These are phyloP conservation scores for Fraxinus quadrangulata DNA, from an alignment of 257 asterid species.

Conservation along the genomic window DNA sequence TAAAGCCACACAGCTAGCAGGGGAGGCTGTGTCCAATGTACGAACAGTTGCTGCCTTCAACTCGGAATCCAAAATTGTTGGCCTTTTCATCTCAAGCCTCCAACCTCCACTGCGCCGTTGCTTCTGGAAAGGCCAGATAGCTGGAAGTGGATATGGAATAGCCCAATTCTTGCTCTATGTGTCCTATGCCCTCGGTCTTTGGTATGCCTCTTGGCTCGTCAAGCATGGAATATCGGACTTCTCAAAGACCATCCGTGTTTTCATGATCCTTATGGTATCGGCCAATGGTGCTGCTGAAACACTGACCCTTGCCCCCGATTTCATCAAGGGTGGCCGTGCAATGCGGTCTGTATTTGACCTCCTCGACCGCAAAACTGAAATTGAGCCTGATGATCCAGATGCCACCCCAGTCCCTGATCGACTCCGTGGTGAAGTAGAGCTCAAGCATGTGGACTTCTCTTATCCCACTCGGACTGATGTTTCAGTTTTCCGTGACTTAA, in stretches of 20 bases:
- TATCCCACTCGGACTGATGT: conserved; percentile 77
- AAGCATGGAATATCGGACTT: conserved; percentile 90
- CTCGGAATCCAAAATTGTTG: conserved; percentile 66
- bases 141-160: conserved; percentile 80
- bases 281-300: conserved; percentile 94
- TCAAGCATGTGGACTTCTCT: conserved; percentile 83
- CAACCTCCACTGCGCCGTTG: conserved; percentile 65
- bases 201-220: conserved; percentile 95
- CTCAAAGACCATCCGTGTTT: conserved; percentile 84
- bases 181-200: conserved; percentile 85
- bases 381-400: conserved; percentile 73
- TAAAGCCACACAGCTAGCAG: conserved; percentile 90
- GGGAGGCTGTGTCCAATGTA: conserved; percentile 86
- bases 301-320: conserved; percentile 84
- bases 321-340: conserved; percentile 87
- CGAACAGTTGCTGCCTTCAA: conserved; percentile 92
- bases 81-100: conserved; percentile 64
- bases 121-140: conserved; percentile 96
- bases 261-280: conserved; percentile 94
- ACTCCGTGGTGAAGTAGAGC: conserved; percentile 68
- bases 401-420: conserved; percentile 47
- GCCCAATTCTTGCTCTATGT: conserved; percentile 85
- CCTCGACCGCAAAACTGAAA: conserved; percentile 76
- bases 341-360: conserved; percentile 85
- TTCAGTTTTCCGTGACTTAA: conserved; percentile 56